Evolutionary conservation across 257 asterid genomes (phyloP).

Genomic region (Lantana camara): DNA sequence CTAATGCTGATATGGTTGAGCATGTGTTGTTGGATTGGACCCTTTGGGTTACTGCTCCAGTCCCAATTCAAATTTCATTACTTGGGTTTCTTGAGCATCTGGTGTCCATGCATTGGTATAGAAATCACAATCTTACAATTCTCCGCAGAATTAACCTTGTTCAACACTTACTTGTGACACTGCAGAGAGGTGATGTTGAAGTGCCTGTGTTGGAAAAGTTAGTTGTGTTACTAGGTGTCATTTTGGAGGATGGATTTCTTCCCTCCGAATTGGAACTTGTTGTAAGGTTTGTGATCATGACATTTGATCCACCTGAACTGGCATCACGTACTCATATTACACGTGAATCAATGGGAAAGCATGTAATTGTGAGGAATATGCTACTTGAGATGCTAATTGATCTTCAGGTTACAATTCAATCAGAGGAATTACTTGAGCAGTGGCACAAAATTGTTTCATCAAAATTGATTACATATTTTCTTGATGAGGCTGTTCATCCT

Average conservation of each 20-base stretch:
- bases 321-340: constrained; percentile 59
- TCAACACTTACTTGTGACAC: constrained; percentile 91
- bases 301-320: constrained; percentile 93
- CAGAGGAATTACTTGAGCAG: constrained; percentile 98
- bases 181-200: constrained; percentile 99
- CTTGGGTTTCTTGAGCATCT: constrained; percentile 98
- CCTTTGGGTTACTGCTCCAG: constrained; percentile 88
- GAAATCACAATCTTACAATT: constrained; percentile 95
- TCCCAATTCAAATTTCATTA: constrained; percentile 82
- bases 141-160: constrained; percentile 96
- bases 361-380: constrained; percentile 97
- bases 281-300: constrained; percentile 93
- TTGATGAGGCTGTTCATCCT: constrained; percentile 99
- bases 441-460: constrained; percentile 99
- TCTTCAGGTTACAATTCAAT: constrained; percentile 90
- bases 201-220: constrained; percentile 92
- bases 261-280: constrained; percentile 97
- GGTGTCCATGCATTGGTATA: constrained; percentile 99
- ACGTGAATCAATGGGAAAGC: constrained; percentile 97
- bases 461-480: constrained; percentile 82
- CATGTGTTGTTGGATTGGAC: constrained; percentile 99
- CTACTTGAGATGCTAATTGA: constrained; percentile 98
- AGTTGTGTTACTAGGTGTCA: constrained; percentile 89
- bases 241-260: constrained; percentile 95
- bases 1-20: constrained; percentile 99